Evolutionary conservation across 2,329 filamentous ascomycete genomes (phyloP).

Genomic region (Magnaporthiopsis incrustans): DNA sequence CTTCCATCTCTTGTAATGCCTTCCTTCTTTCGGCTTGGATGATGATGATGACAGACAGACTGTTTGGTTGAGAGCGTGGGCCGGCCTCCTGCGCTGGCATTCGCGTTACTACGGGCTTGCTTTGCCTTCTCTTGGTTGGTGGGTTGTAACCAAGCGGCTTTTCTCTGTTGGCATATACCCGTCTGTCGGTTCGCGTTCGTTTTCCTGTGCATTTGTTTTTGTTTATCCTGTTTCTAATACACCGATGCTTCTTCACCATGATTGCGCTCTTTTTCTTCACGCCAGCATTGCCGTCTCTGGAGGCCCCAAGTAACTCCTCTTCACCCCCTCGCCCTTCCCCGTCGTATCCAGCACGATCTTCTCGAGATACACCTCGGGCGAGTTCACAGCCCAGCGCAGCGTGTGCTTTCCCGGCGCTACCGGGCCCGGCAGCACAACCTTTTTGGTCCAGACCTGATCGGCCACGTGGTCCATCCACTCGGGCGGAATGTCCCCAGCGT

Average conservation of each 20-base stretch:
- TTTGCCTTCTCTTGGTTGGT: background rate
- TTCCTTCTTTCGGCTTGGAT: background rate
- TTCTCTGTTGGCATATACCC: background rate
- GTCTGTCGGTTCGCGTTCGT: background rate
- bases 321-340: slow-evolving; percentile 17
- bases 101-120: background rate
- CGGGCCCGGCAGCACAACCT: slow-evolving; percentile 14
- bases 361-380: slow-evolving; percentile 25
- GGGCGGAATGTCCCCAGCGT: slow-evolving; percentile 32
- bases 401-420: slow-evolving; percentile 20
- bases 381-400: slow-evolving; percentile 22
- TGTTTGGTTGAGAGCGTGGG: no score
- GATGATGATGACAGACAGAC: no score
- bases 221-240: background rate
- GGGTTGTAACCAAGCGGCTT: background rate
- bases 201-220: background rate
- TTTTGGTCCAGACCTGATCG: slow-evolving; percentile 40
- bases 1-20: background rate
- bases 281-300: slow-evolving; percentile 17
- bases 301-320: slow-evolving; percentile 27
- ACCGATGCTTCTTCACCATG: background rate
- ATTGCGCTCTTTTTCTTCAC: background rate
- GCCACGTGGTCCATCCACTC: slow-evolving; percentile 41
- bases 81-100: background rate
- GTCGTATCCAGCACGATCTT: slow-evolving; percentile 26